Conservation (phyloP, 225 moss, liverwort and hornwort species). For the Straminergon stramineum region DNA sequence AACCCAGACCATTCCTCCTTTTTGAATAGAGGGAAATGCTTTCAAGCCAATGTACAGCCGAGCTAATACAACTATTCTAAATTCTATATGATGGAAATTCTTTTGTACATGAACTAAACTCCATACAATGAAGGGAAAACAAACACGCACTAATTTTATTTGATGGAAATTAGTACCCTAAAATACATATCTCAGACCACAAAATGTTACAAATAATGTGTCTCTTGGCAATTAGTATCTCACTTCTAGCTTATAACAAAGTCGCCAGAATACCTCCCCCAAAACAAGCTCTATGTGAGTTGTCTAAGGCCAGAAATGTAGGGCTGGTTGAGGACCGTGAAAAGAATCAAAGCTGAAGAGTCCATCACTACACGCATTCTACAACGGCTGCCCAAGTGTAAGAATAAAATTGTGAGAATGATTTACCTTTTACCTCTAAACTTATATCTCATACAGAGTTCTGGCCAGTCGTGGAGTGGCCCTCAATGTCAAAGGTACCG, state of each 20-base stretch:
- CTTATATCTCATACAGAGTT: slow-evolving; percentile 7
- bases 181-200: background rate
- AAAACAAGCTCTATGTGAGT: background rate
- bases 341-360: background rate
- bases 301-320: background rate
- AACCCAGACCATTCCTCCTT: background rate
- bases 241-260: background rate
- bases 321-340: slow-evolving; percentile 6
- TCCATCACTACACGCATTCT: slow-evolving; percentile 2
- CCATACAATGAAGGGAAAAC: background rate
- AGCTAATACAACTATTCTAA: background rate
- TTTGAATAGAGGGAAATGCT: background rate
- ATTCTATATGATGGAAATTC: background rate
- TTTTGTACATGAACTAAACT: background rate
- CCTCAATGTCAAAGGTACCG: slow-evolving; percentile 14
- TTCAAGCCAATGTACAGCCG: background rate
- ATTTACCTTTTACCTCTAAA: background rate
- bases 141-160: background rate
- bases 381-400: background rate
- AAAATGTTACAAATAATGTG: background rate
- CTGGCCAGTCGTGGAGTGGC: slow-evolving; percentile 18
- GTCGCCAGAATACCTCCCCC: background rate
- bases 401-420: background rate
- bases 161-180: background rate
- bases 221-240: background rate